Percentiles rank a stretch among this genome's conserved stretches.
These are phyloP conservation scores for Fagus sylvatica DNA, from an alignment of 306 rosid species.

Conservation along the genomic window DNA sequence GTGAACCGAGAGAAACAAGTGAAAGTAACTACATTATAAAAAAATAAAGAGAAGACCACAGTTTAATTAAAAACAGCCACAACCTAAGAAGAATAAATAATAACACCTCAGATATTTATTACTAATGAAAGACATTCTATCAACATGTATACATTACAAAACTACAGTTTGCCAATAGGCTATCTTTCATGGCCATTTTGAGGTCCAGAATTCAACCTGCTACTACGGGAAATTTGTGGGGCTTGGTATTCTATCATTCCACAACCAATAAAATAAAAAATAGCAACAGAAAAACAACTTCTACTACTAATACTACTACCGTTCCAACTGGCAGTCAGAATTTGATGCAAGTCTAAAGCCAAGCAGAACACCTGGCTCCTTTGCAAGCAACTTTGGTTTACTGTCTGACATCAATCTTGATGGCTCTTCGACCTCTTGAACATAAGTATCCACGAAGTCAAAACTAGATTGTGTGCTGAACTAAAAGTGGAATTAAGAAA, in stretches of 20 bases:
- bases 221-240: neutral
- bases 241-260: neutral
- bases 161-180: neutral
- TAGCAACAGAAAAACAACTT: neutral
- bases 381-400: slow-evolving; percentile 47
- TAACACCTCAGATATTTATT: neutral
- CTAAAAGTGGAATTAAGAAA: too few species aligned
- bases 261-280: neutral
- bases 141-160: neutral
- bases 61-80: neutral
- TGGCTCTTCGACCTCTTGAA: slow-evolving; percentile 83
- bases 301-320: slow-evolving; percentile 48
- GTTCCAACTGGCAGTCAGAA: slow-evolving; percentile 74
- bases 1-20: neutral
- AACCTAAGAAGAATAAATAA: neutral
- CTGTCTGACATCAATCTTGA: slow-evolving; percentile 48
- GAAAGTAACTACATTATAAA: neutral
- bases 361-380: slow-evolving; percentile 55
- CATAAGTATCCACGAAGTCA: slow-evolving; percentile 68
- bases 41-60: neutral
- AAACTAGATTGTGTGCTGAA: too few species aligned
- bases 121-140: neutral
- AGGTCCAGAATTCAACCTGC: neutral
- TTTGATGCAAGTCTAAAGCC: slow-evolving; percentile 80
- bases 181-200: neutral